A percentile compares a stretch with the other conserved stretches of the same genome.
Conservation (phyloP, 192 early-diverging fungal species). For the Podila epicladia region DNA sequence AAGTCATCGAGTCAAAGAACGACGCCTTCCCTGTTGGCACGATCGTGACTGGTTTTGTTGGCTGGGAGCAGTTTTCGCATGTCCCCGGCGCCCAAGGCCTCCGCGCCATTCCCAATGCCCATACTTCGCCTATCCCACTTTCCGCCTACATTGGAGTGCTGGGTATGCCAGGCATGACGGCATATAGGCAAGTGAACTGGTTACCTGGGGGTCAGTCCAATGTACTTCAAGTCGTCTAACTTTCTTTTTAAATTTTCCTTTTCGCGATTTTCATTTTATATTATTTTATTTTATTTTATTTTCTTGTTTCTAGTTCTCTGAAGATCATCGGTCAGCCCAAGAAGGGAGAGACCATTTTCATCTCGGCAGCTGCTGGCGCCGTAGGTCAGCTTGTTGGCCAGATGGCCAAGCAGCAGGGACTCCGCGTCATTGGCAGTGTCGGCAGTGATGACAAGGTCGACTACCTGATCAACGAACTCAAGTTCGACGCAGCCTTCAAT, state of each 20-base stretch:
- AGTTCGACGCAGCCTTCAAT: conserved; percentile 86
- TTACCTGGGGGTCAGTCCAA: neutral
- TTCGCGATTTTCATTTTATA: conserved; percentile 6
- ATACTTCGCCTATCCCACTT: conserved; percentile 36
- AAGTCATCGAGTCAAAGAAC: conserved; percentile 77
- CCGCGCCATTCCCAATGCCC: conserved; percentile 20
- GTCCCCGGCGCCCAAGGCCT: conserved; percentile 24
- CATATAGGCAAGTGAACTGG: conserved; percentile 14
- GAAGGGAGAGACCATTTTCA: conserved; percentile 87
- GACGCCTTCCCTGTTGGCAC: conserved; percentile 68
- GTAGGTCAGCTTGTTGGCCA: conserved; percentile 81
- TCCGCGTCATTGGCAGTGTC: conserved; percentile 79
- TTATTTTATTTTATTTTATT: too few relatives aligned
- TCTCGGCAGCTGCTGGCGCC: conserved; percentile 80
- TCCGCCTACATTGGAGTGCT: conserved; percentile 34
- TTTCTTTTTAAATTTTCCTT: neutral
- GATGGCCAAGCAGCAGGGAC: conserved; percentile 76
- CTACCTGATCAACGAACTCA: conserved; percentile 67
- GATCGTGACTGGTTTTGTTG: conserved; percentile 62
- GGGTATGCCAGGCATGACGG: conserved; percentile 60
- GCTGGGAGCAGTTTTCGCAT: conserved; percentile 55
- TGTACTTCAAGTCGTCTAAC: neutral
- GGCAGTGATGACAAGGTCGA: conserved; percentile 81
- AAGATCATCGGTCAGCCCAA: conserved; percentile 78
- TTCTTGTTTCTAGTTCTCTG: conserved; percentile 25